Evolutionary conservation across 169 alveolate genomes (phyloP).

Genomic region (Plasmodium inui): DNA sequence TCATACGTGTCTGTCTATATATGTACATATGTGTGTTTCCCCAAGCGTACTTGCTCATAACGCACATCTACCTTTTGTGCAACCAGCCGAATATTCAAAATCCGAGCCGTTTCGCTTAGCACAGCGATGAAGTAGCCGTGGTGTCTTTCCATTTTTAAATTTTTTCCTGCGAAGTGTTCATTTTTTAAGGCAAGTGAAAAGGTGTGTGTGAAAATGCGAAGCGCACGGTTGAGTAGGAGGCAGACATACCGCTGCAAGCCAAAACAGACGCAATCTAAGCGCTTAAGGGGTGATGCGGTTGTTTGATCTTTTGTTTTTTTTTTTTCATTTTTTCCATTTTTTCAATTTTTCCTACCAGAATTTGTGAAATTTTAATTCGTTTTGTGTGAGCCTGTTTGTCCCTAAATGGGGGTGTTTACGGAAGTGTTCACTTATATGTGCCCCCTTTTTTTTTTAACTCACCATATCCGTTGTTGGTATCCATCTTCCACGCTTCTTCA

Average conservation of each 20-base stretch:
- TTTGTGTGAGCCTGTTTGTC: neutral
- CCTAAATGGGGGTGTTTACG: neutral
- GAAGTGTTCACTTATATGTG: neutral
- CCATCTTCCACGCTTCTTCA: neutral
- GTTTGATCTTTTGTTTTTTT: neutral
- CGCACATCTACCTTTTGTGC: neutral
- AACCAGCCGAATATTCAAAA: neutral
- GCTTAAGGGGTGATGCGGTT: neutral
- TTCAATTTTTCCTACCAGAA: neutral
- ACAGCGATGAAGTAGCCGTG: neutral
- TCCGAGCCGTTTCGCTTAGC: neutral
- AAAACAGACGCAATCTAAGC: neutral
- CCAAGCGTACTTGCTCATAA: neutral
- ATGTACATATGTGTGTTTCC: neutral
- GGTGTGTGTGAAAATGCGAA: neutral
- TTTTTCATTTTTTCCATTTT: neutral
- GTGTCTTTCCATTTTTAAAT: neutral
- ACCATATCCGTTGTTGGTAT: neutral
- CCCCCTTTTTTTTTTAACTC: neutral
- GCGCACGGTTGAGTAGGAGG: neutral
- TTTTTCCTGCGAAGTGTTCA: neutral
- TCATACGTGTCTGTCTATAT: neutral
- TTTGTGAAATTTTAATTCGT: neutral
- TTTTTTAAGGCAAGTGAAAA: neutral
- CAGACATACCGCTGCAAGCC: neutral